Conservation (phyloP, 129 eudicot species). For the Scalesia atractyloides region DNA sequence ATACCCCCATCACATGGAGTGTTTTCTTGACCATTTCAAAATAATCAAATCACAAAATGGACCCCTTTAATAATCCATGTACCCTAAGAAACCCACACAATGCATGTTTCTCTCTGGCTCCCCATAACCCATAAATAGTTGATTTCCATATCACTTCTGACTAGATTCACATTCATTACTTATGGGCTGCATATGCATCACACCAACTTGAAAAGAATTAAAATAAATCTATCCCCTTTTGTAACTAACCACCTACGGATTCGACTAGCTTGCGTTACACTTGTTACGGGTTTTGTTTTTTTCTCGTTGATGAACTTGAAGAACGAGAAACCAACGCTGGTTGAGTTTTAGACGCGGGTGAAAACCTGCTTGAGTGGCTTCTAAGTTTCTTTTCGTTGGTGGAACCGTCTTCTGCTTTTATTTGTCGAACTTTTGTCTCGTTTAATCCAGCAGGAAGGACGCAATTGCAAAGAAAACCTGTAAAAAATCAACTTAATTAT, state of each 20-base stretch:
- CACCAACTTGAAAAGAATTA: slow-evolving; percentile 16
- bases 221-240: slow-evolving; percentile 4
- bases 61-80: slow-evolving; percentile 24
- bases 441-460: slow-evolving; percentile 83
- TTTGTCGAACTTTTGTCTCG: slow-evolving; percentile 67
- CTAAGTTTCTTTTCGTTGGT: slow-evolving; percentile 59
- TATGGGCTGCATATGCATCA: slow-evolving; percentile 30
- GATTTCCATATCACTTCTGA: slow-evolving; percentile 33
- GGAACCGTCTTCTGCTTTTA: slow-evolving; percentile 52
- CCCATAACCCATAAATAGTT: slow-evolving; percentile 18
- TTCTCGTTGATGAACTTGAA: slow-evolving; percentile 42
- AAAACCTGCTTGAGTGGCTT: slow-evolving; percentile 69
- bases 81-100: slow-evolving; percentile 30
- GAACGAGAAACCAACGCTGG: slow-evolving; percentile 36
- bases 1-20: slow-evolving; percentile 29
- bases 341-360: slow-evolving; percentile 47
- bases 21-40: slow-evolving; percentile 7
- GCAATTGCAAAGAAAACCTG: slow-evolving; percentile 85
- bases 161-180: slow-evolving; percentile 32
- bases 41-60: slow-evolving; percentile 17
- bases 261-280: slow-evolving; percentile 30
- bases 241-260: neutral
- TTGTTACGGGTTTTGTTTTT: slow-evolving; percentile 9
- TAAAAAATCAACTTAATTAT: slow-evolving; percentile 23
- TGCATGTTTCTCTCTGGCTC: slow-evolving; percentile 27